Conservation (phyloP, 345 rosid species). For the Rhodamnia rubescens region DNA sequence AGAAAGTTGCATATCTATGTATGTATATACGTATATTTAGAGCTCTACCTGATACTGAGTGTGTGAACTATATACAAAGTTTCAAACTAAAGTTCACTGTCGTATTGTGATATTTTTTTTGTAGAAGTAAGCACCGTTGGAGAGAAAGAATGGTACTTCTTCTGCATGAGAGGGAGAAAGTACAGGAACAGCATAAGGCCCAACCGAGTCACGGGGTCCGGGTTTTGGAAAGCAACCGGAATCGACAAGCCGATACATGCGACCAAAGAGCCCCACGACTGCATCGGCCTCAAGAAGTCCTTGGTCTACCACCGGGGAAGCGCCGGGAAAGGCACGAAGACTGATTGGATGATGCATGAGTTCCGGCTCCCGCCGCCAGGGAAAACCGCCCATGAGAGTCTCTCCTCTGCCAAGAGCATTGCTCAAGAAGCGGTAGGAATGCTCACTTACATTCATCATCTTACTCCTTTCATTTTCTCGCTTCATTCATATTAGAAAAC, state of each 20-base stretch:
- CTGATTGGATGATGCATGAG: slow-evolving; percentile 98
- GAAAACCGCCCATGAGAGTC: neutral
- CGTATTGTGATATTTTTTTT: neutral
- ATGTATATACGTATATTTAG: neutral
- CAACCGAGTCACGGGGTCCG: slow-evolving; percentile 72
- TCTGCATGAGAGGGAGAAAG: slow-evolving; percentile 72
- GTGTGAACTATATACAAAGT: neutral
- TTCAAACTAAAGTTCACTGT: neutral
- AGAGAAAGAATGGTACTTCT: slow-evolving; percentile 68
- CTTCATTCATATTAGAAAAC: neutral
- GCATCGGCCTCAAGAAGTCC: slow-evolving; percentile 77
- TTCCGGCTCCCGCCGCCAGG: slow-evolving; percentile 47
- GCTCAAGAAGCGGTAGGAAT: slow-evolving; percentile 59
- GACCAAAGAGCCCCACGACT: slow-evolving; percentile 21
- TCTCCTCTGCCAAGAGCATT: neutral
- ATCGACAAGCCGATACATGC: slow-evolving; percentile 63
- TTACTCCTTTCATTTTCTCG: neutral
- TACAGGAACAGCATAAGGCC: slow-evolving; percentile 77
- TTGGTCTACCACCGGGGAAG: slow-evolving; percentile 62
- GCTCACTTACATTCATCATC: neutral
- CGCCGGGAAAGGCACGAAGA: slow-evolving; percentile 79
- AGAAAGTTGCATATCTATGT: neutral
- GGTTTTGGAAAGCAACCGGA: slow-evolving; percentile 89
- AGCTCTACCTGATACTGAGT: neutral
- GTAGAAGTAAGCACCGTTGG: slow-evolving; percentile 33